Base-by-base conservation (phyloP, 495 filamentous ascomycete genomes). In the Podospora comata region DNA sequence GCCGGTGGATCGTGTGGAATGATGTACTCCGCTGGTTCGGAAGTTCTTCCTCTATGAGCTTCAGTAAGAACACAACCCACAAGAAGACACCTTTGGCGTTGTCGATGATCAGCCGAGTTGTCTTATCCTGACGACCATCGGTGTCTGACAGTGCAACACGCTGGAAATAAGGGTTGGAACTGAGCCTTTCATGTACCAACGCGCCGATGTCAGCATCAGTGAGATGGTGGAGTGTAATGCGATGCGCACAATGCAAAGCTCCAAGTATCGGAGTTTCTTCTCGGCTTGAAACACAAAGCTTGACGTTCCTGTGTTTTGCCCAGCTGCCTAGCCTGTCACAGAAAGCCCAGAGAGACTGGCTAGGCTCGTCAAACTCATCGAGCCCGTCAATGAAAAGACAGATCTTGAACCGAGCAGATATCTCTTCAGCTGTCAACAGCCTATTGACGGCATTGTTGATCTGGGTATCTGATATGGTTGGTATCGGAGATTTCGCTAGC, bases 201-300 rank as follows among this genome's bases (percentile, higher is more conserved):
- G 2, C 18, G 9, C 23, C 55, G 4, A 58, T n/a, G 18, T 58
- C 55, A 7, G 11, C 55, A 15, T 7, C 18, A 4, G 55, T 58
- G 5, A 58, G 55, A n/a, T 4, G 4, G 4, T 58, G 55, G 20
- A 58, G 55, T 4, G 55, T 53, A 23, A 53, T 26, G 15, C 62
- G 62, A 5, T 48, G 62, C 0, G 32, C 62, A 18, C 2, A 48
- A 53, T 34, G 19, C 13, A 64, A 23, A 11, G 62, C 62, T 39
- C 54, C 18, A 13, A 64, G 19, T n/a, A 53, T 64, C 13, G 62
- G 34, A 20, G 62, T 28, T 15, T 75, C 76, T 4, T 79, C 77
- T 3, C 81, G 75, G 67, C 81, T 83, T 26, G 80, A 78, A 4
- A 79, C 73, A 64, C 81, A 83, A 23, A 81, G 19, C 60, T 82